Percentiles rank a stretch among this genome's conserved stretches.
These are phyloP conservation scores for Tricholoma bakamatsutake DNA, from an alignment of 768 basidiomycete genomes.

Conservation along the genomic window DNA sequence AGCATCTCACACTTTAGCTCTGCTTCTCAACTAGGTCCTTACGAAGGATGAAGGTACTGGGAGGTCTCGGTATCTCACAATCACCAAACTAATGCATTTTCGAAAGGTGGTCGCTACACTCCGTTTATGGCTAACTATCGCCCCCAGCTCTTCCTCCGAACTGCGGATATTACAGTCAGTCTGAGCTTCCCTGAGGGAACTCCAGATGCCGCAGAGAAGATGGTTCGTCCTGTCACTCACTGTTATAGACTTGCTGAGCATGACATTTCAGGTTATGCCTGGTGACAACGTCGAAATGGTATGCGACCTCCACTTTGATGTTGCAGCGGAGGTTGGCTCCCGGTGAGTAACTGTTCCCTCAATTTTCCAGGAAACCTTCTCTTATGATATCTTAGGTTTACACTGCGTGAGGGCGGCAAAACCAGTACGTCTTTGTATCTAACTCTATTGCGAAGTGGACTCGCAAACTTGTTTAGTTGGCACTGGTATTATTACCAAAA, in stretches of 20 bases:
- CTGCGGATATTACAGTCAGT: constrained; percentile 84
- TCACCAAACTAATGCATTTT: background rate
- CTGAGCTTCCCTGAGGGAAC: constrained; percentile 87
- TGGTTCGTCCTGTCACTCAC: constrained; percentile 42
- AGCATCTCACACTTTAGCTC: background rate
- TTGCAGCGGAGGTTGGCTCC: constrained; percentile 85
- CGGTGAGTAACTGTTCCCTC: constrained; percentile 37
- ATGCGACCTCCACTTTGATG: constrained; percentile 75
- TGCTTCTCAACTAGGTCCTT: constrained; percentile 44
- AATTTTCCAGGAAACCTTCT: background rate
- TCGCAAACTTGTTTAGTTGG: constrained; percentile 51
- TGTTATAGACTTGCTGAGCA: background rate
- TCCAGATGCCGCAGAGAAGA: constrained; percentile 75
- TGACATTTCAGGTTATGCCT: constrained; percentile 71
- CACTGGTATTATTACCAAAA: constrained; percentile 90
- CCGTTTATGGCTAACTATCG: constrained; percentile 94
- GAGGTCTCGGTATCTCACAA: constrained; percentile 9
- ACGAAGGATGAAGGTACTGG: constrained; percentile 73
- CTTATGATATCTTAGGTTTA: constrained; percentile 47
- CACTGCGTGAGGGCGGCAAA: constrained; percentile 90
- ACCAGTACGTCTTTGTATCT: constrained; percentile 55
- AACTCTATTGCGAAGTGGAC: background rate
- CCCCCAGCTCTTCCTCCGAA: constrained; percentile 93
- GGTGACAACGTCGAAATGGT: constrained; percentile 96
- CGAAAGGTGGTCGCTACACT: constrained; percentile 69